Base-by-base conservation (phyloP, 1,139 yeast species). In the Diutina rugosa region DNA sequence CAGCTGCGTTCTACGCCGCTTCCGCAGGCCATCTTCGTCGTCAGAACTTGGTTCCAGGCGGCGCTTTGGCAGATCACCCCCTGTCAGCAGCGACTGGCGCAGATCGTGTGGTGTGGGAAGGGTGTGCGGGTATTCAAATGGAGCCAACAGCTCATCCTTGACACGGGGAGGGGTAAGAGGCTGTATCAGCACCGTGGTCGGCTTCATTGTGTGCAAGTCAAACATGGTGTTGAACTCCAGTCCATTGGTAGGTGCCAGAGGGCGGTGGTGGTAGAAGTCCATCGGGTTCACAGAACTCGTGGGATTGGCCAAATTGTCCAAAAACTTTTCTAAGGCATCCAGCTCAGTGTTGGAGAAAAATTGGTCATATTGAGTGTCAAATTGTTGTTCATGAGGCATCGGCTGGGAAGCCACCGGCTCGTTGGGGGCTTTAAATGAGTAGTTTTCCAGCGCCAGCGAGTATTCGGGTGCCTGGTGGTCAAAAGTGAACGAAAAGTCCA, bases 281-380 rank as follows among this genome's bases (percentile, higher is more conserved):
- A 72, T 65, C 3, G 77, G 76, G 59, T 63, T 61, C 29, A 60
- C 59, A 53, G 57, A 62, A 29, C 62, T 58, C 44, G 53, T 32
- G 6, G 74, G 73, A 58, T 67, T 69, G 29, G 79, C 77, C 63
- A 76, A 69, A 59, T 71, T 73, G 61, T 76, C 80, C 64, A 76
- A 69, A 59, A 76, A 76, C 61, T 65, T 69, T 58, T 76, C 79
- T 62, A 76, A 68, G 10, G 79, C 79, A 60, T 72, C 69, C 18
- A 77, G 70, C 62, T 76, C 80, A 10, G 77, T 74, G 59, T 70
- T 68, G 55, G 78, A 71, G 63, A 76, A 76, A 60, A 76, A 76
- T 61, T 74, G 73, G 62, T 76, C 80, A n/a, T 38, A 41, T 16
- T 35, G 54, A 18, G 12, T 41, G 38, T 35, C 46, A 4, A 51